Base-by-base conservation (phyloP, 345 rosid species). In the Barbarea vulgaris region DNA sequence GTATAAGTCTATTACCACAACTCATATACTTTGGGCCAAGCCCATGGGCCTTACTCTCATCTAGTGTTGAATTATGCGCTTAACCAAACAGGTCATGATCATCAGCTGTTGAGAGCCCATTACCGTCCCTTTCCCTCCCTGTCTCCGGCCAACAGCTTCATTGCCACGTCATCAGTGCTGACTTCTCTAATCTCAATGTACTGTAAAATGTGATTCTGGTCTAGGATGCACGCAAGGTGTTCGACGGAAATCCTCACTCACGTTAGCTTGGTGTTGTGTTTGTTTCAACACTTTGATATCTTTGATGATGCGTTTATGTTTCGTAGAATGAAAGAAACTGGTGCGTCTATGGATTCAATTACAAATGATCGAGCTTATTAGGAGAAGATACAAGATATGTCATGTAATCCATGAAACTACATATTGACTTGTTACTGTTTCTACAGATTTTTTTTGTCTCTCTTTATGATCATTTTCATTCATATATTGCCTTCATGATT, bases 131-230 rank as follows among this genome's bases (percentile, higher is more conserved):
- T 11, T 81, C 82, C 31, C 96, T 89, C 27, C 87, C 90, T 6
- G 13, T 81, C 68, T 47, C 84, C 27, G 95, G 95, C 3, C 57
- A 80, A 34, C 97, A 86, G 70, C 85, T 94, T 65, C 97, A 94
- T 63, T 79, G 85, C 57, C 91, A 90, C 51, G 87, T 81, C 2
- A 64, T 72, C 79, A 83, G 95, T 91, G 18, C 75, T 84, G 1
- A 87, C 98, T 57, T 79, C 96, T 47, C 48, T 91, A 19, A 88
- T 93, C 39, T 81, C 93, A 0, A 79, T 91, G 92, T 87, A 89
- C 30, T 41, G 85, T 15, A 84, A 30, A 76, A 52, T 87, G 86
- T 69, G 41, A 42, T 30, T 30, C 75, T 79, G 7, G 19, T 87
- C 0, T 77, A 73, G 0, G 61, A 67, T 62, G 96, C 96, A 24